Evolutionary conservation across 176 grass and related monocot genomes (phyloP), one percentile per base, ranked within the genome.

Genomic region (Avena sativa): DNA sequence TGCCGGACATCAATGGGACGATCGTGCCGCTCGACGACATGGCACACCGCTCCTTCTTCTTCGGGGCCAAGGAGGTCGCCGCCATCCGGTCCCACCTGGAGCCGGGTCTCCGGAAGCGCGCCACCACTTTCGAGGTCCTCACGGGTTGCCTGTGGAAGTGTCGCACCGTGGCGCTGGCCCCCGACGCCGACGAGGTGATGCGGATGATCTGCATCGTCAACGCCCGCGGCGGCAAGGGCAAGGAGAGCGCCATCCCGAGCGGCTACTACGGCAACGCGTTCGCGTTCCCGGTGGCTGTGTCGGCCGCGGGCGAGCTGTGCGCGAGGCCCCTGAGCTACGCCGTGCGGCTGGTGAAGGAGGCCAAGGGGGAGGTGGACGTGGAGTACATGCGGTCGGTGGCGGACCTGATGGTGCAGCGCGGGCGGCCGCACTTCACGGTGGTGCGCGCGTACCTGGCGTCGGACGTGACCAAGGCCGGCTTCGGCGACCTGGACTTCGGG

Each of bases 191-290:
- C 36, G 92, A 98, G 89, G 96, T 88, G 84, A 91, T 98, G 88
- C 88, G 93, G 12, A 89, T 98, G 12, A 89, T 95, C 75, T 94
- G 88, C 86, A 80, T 92, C 50, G 96, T 92, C 2, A 94, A 85
- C 82, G 90, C 88, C 20, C 88, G 95, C 12, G 89, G 96, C 73
- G 28, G 74, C 26, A 77, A 77, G 76, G 32, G 57, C 23, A 88
- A 64, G 0, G 49, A 12, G 80, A 36, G 49, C 65, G 28, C 50
- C 16, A 76, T 98, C 64, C 96, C 93, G 0, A 8, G 48, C 11
- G 93, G 93, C 1, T 98, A 95, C 88, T 98, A 95, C 36, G 96
- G 96, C 0, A 98, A 98, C 69, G 88, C 93, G 8, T 95, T 95
- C 85, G 91, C 86, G 14, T 92, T 94, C 32, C 93, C 93, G 11